These are phyloP conservation scores for Dioscorea cayenensis DNA, from an alignment of 116 monocot species.

Conservation along the genomic window DNA sequence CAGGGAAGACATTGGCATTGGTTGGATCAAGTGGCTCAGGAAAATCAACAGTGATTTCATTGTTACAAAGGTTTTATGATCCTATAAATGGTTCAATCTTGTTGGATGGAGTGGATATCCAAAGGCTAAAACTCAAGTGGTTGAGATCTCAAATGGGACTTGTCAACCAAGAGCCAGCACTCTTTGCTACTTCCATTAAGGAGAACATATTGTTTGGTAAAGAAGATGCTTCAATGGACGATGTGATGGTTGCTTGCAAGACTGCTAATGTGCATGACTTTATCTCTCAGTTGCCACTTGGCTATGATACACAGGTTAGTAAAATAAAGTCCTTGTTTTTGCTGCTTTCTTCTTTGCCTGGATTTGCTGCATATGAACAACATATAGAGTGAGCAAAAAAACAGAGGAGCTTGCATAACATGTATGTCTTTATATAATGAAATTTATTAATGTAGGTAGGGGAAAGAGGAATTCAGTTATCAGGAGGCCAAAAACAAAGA, in stretches of 20 bases:
- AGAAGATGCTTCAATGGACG: background rate
- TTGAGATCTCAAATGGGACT: constrained; percentile 1
- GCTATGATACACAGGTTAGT: constrained; percentile 1
- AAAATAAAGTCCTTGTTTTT: too few relatives aligned
- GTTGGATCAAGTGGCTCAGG: background rate
- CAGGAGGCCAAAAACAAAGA: background rate
- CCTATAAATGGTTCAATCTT: background rate
- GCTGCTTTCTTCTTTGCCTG: too few relatives aligned
- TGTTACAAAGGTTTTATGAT: background rate
- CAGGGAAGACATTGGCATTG: background rate
- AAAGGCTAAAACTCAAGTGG: background rate
- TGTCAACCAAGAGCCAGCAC: background rate
- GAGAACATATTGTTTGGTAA: background rate
- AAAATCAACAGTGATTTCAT: background rate
- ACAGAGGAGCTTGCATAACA: too few relatives aligned
- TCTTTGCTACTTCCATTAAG: background rate
- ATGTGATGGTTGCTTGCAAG: background rate
- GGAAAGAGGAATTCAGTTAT: background rate
- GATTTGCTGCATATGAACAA: too few relatives aligned
- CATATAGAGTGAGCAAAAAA: too few relatives aligned
- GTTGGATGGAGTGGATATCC: background rate
- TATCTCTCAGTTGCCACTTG: background rate
- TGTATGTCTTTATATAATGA: too few relatives aligned
- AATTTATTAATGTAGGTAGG: background rate
- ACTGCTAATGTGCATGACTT: background rate